Evolutionary conservation across 1,284 basidiomycete species (phyloP), one percentile per base, ranked within the genome.

Genomic region (Coniophora puteana): DNA sequence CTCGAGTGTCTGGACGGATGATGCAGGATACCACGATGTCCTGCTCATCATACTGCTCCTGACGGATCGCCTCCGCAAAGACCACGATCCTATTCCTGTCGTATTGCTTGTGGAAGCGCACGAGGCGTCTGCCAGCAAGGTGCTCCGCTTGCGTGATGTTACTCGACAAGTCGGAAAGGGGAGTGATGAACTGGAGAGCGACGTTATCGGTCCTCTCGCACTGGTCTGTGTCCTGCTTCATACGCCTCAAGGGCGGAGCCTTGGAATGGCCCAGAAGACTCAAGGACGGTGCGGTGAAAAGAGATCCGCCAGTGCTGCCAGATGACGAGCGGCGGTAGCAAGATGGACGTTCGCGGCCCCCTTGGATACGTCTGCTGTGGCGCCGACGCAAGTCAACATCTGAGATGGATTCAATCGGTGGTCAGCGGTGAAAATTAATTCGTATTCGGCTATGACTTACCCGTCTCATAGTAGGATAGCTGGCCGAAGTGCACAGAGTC

Each of bases 21-120:
- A 98, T 95, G 71, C 94, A 97, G 1, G 91, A 95, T 44, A 89
- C 77, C 50, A 88, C 82, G 47, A 73, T 75, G 54, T 80, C 79
- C 4, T 65, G 63, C 5, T 68, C 54, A 30, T 62, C 49, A 52
- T 83, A 88, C 11, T 81, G 76, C 23, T 80, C 70, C 44, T 78
- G 80, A 1, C 59, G 52, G 53, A 89, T 74, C 16, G 71, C 58
- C 49, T 81, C 74, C 54, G 81, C 86, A 11, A 79, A 77, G 21
- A 89, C 70, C 40, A 78, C 75, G 30, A 89, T 68, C 21, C 66
- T 72, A 39, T 72, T 68, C 18, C 78, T 80, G 30, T 80, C 73
- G 51, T 78, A 80, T 8, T 78, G 57, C 46, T 82, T 78, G 27
- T 67, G 62, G 56, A 89, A 87, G 20, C 78, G 78, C 34, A 90